Evolutionary conservation across 2,329 filamentous ascomycete genomes (phyloP), one percentile per base, ranked within the genome.

Genomic region (Talaromyces funiculosus): DNA sequence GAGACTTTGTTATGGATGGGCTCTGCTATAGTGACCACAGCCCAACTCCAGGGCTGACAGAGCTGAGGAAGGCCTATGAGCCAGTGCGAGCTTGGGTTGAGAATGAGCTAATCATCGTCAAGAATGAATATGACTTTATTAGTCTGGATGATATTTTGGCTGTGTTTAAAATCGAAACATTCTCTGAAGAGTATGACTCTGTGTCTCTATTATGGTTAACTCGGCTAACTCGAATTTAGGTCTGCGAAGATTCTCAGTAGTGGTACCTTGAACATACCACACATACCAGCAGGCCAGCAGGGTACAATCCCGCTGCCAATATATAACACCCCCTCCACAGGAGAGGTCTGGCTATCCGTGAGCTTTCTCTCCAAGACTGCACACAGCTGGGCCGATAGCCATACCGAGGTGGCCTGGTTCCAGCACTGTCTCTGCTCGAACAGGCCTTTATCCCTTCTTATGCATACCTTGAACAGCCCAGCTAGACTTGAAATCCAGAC

Each of bases 1-100:
- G 77, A 3, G 83, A 80, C 0, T 87, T 86, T 64, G 82, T 86
- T 62, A 84, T 86, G 82, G 84, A 86, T 64, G 84, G 84, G 1
- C 67, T 86, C 2, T 42, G 51, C 18, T 62, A 56, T 33, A 83
- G 80, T 61, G 73, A 75, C n/a, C 84, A 86, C 64, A 72, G 77
- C 29, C 81, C 84, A 0, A 82, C 80, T 0, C 83, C 82, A 1
- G 84, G 84, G 0, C 66, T 87, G 55, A 66, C 75, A 3, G 84
- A 86, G 67, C 12, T 80, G 35, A 84, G 84, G 67, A 85, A 82
- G 67, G 80, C 80, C 1, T 81, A 84, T 37, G 78, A 84, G 62
- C 84, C 84, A 0, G 77, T 86, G 2, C 69, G n/a, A 20, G 56
- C 22, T 20, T 58, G 55, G 55, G 42, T 58, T 26, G 43, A 49